Percentiles rank a stretch among this genome's conserved stretches.
These are phyloP conservation scores for Gonapodya sp. DNA, from an alignment of 192 early-diverging fungal genomes.

Conservation along the genomic window DNA sequence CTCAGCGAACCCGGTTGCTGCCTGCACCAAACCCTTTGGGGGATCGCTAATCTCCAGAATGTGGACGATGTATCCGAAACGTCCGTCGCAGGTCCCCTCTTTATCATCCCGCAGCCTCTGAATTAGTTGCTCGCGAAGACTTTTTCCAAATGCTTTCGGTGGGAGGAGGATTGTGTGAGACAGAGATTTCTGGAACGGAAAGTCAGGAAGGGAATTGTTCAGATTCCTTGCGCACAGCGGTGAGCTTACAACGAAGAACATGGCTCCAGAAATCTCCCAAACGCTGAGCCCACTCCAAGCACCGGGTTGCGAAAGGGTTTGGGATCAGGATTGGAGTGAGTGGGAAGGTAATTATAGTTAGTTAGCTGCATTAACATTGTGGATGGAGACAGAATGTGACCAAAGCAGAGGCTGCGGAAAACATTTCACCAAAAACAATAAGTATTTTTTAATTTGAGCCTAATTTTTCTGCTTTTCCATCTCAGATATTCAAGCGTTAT, in stretches of 20 bases:
- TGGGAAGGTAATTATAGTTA: too few relatives aligned
- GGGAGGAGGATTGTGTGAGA: conserved; percentile 88
- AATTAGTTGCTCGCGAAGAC: conserved; percentile 63
- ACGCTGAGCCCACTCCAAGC: too few relatives aligned
- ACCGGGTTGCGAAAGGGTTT: too few relatives aligned
- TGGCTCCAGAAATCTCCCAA: too few relatives aligned
- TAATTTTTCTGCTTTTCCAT: too few relatives aligned
- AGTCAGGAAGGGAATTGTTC: conserved; percentile 31
- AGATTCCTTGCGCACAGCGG: conserved; percentile 36
- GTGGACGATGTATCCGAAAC: conserved; percentile 85
- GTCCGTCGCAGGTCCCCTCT: conserved; percentile 87
- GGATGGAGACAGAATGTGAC: too few relatives aligned
- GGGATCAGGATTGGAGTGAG: too few relatives aligned
- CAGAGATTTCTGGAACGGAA: conserved; percentile 53
- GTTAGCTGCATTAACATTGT: too few relatives aligned
- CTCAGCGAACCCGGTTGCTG: conserved; percentile 77
- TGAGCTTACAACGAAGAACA: neutral
- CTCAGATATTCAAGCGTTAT: too few relatives aligned
- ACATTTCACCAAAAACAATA: too few relatives aligned
- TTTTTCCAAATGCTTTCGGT: conserved; percentile 82
- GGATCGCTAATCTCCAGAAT: conserved; percentile 73
- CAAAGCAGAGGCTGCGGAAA: too few relatives aligned
- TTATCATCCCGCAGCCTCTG: conserved; percentile 86
- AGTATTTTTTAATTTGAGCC: too few relatives aligned
- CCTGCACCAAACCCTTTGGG: conserved; percentile 65